Base-by-base conservation (phyloP, 495 filamentous ascomycete genomes). In the Aspergillus ostianus region DNA sequence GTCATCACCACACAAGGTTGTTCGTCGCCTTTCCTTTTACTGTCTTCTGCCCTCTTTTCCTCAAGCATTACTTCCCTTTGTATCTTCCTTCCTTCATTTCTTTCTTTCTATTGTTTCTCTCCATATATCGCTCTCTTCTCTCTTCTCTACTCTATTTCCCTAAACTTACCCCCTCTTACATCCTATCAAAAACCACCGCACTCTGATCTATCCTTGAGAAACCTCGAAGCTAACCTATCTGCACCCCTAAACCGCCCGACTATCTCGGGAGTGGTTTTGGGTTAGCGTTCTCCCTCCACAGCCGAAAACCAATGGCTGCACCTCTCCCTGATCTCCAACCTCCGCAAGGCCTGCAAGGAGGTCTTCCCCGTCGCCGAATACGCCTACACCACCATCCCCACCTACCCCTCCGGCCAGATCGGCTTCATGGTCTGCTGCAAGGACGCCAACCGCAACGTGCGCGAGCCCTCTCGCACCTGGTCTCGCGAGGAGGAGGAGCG, bases 1-100 rank as follows among this genome's bases (percentile, higher is more conserved):
- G 92, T 99, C 65, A 96, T 99, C 80, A 96, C 94, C 77, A 99
- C 95, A 65, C 94, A 99, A 97, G 94, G 94, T 98, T 96, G 91
- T 97, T 89, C 83, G 90, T 92, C 84, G 84, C 87, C 85, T 83
- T 87, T 83, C 80, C 73, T 80, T 74, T 70, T 67, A 50, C 64
- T 59, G 13, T 41, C 36, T 45, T 59, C 26, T 55, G 23, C 49
- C 49, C 55, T 57, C 20, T 32, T 56, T 56, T 51, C 57, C 58
- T 27, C 32, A 26, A 57, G 15, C 13, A 41, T 32, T 47, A 61
- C 58, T 56, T 21, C 61, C 41, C 51, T 53, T 53, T 47, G n/a
- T 60, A 55, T 53, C 41, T 51, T 20, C 30, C 50, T 26, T 57
- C 36, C 32, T 36, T 27, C 15, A 51, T 52, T 59, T 45, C 30